Evolutionary conservation across 1,284 basidiomycete species (phyloP).

Genomic region (Tausonia pullulans): DNA sequence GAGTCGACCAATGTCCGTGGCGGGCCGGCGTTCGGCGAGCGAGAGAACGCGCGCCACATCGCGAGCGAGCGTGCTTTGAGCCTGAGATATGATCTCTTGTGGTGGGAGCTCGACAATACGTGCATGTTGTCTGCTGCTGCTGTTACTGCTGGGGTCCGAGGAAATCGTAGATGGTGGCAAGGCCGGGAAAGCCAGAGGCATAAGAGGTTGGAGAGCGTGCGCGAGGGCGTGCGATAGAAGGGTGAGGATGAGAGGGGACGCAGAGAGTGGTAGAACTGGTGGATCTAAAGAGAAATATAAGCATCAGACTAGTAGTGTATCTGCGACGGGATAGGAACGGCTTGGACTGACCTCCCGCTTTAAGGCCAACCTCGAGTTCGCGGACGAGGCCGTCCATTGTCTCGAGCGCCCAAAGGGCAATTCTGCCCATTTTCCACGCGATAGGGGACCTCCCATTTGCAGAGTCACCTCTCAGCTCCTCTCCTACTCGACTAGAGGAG

Average conservation of each 20-base stretch:
- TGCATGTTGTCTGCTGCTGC: too few species aligned
- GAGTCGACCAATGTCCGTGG: constrained; percentile 7
- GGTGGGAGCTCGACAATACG: too few species aligned
- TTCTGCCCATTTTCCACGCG: background rate
- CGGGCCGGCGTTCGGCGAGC: background rate
- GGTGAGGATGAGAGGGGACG: constrained; percentile 2
- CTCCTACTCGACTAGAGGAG: too few species aligned
- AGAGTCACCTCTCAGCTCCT: background rate
- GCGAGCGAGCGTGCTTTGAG: too few species aligned
- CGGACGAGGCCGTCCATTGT: background rate
- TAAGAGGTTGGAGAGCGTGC: constrained; percentile 6
- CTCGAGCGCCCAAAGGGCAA: constrained; percentile 1
- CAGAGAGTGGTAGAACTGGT: constrained; percentile 3
- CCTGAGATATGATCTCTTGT: too few species aligned
- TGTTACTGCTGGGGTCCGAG: too few species aligned
- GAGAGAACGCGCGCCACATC: too few species aligned
- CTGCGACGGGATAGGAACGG: background rate
- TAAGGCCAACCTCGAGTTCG: background rate
- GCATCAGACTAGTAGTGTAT: background rate
- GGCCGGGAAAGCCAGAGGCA: background rate
- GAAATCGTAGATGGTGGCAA: too few species aligned
- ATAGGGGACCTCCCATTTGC: background rate
- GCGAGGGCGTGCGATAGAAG: constrained; percentile 8
- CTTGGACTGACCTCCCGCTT: background rate
- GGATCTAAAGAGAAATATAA: background rate